Evolutionary conservation across 1,139 yeast species (phyloP).

Genomic region (Yamadazyma pseudoaaseri): DNA sequence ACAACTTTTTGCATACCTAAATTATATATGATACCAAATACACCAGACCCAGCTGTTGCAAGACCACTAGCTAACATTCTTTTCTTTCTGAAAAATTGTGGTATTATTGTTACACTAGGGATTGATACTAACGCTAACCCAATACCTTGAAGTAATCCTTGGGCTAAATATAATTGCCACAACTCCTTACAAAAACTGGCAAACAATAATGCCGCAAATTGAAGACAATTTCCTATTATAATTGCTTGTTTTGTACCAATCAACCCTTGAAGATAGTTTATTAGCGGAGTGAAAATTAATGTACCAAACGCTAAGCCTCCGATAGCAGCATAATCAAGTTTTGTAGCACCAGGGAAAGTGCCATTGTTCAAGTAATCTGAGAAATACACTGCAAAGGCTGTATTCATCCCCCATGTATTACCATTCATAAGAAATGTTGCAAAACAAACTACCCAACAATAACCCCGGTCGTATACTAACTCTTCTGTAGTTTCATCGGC

Average conservation of each 20-base stretch:
- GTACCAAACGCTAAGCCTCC: constrained; percentile 25
- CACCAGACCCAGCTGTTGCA: constrained; percentile 43
- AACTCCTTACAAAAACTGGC: constrained; percentile 41
- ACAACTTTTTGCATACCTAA: constrained; percentile 31
- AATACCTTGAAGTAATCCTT: constrained; percentile 28
- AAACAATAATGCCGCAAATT: constrained; percentile 41
- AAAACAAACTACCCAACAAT: constrained; percentile 39
- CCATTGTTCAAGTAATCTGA: constrained; percentile 32
- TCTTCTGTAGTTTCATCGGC: background rate
- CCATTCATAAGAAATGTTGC: constrained; percentile 33
- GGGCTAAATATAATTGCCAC: constrained; percentile 33
- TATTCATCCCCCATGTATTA: constrained; percentile 45
- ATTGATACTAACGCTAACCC: constrained; percentile 27
- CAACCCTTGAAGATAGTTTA: constrained; percentile 27
- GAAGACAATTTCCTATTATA: constrained; percentile 33
- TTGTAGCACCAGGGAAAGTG: constrained; percentile 19
- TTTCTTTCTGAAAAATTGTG: constrained; percentile 60
- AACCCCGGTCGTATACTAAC: constrained; percentile 30
- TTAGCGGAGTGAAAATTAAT: constrained; percentile 21
- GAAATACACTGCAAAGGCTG: constrained; percentile 43
- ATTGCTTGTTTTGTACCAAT: constrained; percentile 32
- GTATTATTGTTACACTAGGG: constrained; percentile 45
- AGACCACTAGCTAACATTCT: constrained; percentile 58
- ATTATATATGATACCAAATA: constrained; percentile 18
- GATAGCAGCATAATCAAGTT: constrained; percentile 21